Evolutionary conservation across 441 rosid genomes (phyloP), one percentile per base, ranked within the genome.

Genomic region (Adansonia gregorii): DNA sequence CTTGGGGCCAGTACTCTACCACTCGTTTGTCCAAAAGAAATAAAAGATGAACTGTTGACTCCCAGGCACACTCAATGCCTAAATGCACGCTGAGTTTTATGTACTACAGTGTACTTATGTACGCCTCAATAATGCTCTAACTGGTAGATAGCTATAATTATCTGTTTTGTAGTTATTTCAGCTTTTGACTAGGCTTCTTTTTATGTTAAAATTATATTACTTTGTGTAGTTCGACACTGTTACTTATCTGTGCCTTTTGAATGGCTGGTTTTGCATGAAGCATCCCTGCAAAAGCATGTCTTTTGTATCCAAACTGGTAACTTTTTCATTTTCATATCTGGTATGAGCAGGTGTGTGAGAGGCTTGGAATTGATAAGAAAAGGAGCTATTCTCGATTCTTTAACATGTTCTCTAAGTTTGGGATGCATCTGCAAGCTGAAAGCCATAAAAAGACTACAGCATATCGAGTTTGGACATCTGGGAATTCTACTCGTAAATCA

Each of bases 341-440:
- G 41, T 71, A 63, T 78, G 74, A 78, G 69, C 90, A 97, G 98
- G 92, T 92, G 39, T 90, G 92, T 72, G 88, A 84, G 77, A 93
- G 92, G 87, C 95, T 93, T 86, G 94, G 95, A 52, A 83, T 97
- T 84, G 92, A 88, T 79, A 91, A 91, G 85, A 97, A 94, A 84
- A 92, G 80, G 87, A 90, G 87, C 87, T 88, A 93, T 78, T 78
- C 91, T 82, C 89, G 98, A 82, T 80, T 92, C 81, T 75, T 83
- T 76, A 90, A 85, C 85, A 85, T 97, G 87, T 80, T 88, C 80
- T 78, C 88, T 43, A 92, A 86, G 88, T 90, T 86, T 81, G 98
- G 98, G 83, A 89, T 90, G 94, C 90, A 84, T 82, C 78, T 84
- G 65, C 90, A 89, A 83, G 89, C 91, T 82, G 94, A 93, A 81